Conservation (phyloP, 768 basidiomycete genomes). For the Mycena albidolilacea region DNA sequence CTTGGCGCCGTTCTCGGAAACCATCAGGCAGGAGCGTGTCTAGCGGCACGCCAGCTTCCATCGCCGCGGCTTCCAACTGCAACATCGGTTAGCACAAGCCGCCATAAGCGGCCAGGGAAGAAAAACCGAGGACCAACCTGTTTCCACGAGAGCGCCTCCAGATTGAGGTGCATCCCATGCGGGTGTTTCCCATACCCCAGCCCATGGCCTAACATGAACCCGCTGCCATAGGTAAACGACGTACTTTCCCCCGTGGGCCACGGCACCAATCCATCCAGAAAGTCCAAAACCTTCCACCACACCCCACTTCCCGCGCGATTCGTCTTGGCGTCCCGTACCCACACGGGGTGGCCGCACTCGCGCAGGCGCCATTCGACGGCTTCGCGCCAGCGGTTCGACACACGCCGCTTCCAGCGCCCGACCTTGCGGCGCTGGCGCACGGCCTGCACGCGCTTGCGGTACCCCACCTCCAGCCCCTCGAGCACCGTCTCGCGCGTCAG, state of each 20-base stretch:
- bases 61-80: conserved; percentile 69
- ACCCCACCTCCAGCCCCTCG: conserved; percentile 79
- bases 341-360: conserved; percentile 63
- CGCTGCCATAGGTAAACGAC: conserved; percentile 30
- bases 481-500: conserved; percentile 80
- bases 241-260: conserved; percentile 36
- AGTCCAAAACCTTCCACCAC: conserved; percentile 26
- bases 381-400: conserved; percentile 68
- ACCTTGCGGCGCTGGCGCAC: conserved; percentile 64
- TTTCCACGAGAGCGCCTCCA: conserved; percentile 67
- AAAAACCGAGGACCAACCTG: conserved; percentile 48
- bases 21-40: conserved; percentile 62
- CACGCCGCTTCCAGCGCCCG: conserved; percentile 58
- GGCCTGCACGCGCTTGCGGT: conserved; percentile 66
- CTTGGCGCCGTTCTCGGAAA: conserved; percentile 44
- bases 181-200: conserved; percentile 47
- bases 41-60: conserved; percentile 78
- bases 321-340: conserved; percentile 61
- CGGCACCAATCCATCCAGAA: conserved; percentile 34
- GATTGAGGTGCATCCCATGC: conserved; percentile 72
- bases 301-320: conserved; percentile 7
- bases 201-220: conserved; percentile 36
- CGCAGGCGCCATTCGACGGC: conserved; percentile 78
- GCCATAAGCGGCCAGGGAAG: background rate
- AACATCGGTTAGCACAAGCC: background rate